These are phyloP conservation scores for Gaillardinia entomophila DNA, from an alignment of 805 yeast genomes.

Conservation along the genomic window DNA sequence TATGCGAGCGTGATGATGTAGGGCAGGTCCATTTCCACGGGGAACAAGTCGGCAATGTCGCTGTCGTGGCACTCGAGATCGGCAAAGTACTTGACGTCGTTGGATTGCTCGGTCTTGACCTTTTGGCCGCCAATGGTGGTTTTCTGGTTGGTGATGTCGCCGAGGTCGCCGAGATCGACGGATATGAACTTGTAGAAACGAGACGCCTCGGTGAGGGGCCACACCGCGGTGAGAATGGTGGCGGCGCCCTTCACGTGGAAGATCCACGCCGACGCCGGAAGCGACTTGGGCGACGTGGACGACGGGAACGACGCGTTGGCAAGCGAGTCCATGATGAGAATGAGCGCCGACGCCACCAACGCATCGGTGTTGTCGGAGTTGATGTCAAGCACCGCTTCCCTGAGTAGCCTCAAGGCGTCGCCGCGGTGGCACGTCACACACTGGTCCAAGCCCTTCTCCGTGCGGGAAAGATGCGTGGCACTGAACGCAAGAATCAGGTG, in stretches of 20 bases:
- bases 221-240: constrained; percentile 90
- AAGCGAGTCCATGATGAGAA: constrained; percentile 85
- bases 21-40: constrained; percentile 77
- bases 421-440: constrained; percentile 83
- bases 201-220: constrained; percentile 62
- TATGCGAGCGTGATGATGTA: constrained; percentile 84
- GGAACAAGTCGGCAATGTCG: constrained; percentile 79
- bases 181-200: constrained; percentile 46
- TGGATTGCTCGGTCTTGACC: constrained; percentile 14
- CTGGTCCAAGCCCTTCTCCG: constrained; percentile 69
- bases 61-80: constrained; percentile 79
- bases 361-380: constrained; percentile 87
- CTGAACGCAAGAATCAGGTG: constrained; percentile 86
- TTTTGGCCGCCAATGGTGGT: constrained; percentile 14
- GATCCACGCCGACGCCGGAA: constrained; percentile 95
- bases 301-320: constrained; percentile 78
- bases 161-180: constrained; percentile 86
- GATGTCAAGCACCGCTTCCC: constrained; percentile 83
- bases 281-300: constrained; percentile 46
- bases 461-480: constrained; percentile 83
- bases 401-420: constrained; percentile 71
- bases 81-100: constrained; percentile 34
- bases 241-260: constrained; percentile 97
- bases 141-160: constrained; percentile 53
- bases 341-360: constrained; percentile 83